These are phyloP conservation scores for Monilinia fructicola DNA, from an alignment of 2,329 filamentous ascomycete species.

Conservation along the genomic window DNA sequence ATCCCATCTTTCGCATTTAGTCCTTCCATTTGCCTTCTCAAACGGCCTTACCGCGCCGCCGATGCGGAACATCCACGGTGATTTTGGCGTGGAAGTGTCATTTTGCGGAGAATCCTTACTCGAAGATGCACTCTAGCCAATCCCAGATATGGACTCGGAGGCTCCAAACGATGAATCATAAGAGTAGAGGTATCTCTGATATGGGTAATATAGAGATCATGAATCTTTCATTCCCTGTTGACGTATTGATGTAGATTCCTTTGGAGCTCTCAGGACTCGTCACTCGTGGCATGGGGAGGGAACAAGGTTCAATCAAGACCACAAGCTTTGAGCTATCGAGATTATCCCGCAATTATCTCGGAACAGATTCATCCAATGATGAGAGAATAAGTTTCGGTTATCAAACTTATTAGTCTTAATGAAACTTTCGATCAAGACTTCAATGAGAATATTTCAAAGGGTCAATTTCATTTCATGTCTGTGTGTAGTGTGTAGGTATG, in stretches of 20 bases:
- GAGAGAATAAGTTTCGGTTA: background rate
- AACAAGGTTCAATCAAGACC: background rate
- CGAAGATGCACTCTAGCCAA: background rate
- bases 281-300: background rate
- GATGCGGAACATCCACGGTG: background rate
- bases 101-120: slow-evolving; percentile 6
- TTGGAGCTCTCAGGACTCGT: background rate
- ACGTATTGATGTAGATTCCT: background rate
- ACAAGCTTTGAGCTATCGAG: background rate
- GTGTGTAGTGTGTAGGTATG: too few relatives aligned
- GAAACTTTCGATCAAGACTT: too few relatives aligned
- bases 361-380: background rate
- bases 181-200: background rate
- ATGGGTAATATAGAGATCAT: background rate
- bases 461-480: too few relatives aligned
- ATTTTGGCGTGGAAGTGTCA: background rate
- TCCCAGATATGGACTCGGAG: background rate
- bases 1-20: background rate
- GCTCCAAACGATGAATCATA: background rate
- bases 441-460: too few relatives aligned
- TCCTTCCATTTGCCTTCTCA: background rate
- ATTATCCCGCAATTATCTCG: background rate
- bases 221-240: background rate
- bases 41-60: background rate
- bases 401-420: too few relatives aligned